phyloP scores from a whole-genome alignment of 192 early-diverging fungal genomes.

The Linnemannia exigua region DNA sequence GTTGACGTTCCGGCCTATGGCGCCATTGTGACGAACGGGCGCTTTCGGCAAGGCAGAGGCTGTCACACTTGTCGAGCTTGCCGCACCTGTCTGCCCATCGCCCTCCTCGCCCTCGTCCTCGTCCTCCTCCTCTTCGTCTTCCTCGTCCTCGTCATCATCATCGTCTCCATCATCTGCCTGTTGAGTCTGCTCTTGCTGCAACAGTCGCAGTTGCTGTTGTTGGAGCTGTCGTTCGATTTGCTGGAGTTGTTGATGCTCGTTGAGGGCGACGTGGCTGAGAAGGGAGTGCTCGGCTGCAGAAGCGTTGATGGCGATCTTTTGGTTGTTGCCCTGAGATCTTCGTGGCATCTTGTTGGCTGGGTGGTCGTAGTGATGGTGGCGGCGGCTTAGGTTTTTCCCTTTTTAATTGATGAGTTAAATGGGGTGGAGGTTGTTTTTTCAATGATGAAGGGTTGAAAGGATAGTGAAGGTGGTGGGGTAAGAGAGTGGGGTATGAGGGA shows the following conservation, averaged over 20 bases:
- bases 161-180: background rate
- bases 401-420: constrained; percentile 11
- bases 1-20: constrained; percentile 34
- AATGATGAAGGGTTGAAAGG: constrained; percentile 1
- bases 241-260: constrained; percentile 6
- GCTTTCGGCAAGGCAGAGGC: background rate
- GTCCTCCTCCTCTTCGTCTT: background rate
- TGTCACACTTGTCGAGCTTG: background rate
- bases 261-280: background rate
- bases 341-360: background rate
- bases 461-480: background rate
- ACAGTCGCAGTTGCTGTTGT: constrained; percentile 14
- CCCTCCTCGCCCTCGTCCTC: constrained; percentile 4
- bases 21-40: background rate
- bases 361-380: background rate
- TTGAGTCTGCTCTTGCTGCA: constrained; percentile 3
- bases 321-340: background rate
- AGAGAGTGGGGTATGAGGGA: background rate
- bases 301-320: constrained; percentile 1
- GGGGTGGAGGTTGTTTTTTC: background rate
- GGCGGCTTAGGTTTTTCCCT: constrained; percentile 5
- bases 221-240: constrained; percentile 14
- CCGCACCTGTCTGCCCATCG: background rate
- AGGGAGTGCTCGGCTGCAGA: background rate
- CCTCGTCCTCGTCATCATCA: background rate